Base-by-base conservation (phyloP, 495 filamentous ascomycete genomes). In the Chaetomium fimeti region DNA sequence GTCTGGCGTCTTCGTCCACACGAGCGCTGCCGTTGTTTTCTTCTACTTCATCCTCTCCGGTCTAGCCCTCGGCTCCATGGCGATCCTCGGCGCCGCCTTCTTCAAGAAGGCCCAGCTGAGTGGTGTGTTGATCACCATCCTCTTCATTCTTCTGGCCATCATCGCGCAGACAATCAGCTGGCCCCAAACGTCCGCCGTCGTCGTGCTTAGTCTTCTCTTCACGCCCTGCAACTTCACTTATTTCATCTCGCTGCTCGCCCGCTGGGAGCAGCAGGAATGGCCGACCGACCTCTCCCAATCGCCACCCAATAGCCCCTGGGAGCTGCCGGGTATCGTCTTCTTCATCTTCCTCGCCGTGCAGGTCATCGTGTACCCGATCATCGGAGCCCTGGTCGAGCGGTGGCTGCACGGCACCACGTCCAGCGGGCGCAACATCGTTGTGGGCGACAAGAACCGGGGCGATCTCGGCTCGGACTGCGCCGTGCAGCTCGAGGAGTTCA, bases 51-150 rank as follows among this genome's bases (percentile, higher is more conserved):
- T 92, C 27, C 78, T 91, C 13, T 69, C 81, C 20, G 91, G 90
- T 2, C 72, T 89, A 6, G 81, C 89, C 13, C 74, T 91, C 22
- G 78, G 83, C 0, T 89, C 87, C 5, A 87, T 89, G 69, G 87
- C 89, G 0, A 83, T 93, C 56, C 80, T 92, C 32, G 84, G 85
- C 2, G 88, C 85, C 0, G 77, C 87, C 13, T 89, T 93, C 70
- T 94, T 93, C 76, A 88, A 84, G 62, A 87, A 83, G 70, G 85
- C 91, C 2, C 91, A 94, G 74, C 80, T 94, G 28, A 90, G 76
- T 59, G 91, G 91, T 24, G 89, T 92, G 59, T 80, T 84, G 5
- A 76, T 84, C 6, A 85, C 85, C 13, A 85, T 93, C 22, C 68
- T 85, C 36, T 82, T 82, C n/a, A 76, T 93, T 20, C 71, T 89